Conservation (phyloP, 805 yeast genomes). For the Komagataella phaffii region DNA sequence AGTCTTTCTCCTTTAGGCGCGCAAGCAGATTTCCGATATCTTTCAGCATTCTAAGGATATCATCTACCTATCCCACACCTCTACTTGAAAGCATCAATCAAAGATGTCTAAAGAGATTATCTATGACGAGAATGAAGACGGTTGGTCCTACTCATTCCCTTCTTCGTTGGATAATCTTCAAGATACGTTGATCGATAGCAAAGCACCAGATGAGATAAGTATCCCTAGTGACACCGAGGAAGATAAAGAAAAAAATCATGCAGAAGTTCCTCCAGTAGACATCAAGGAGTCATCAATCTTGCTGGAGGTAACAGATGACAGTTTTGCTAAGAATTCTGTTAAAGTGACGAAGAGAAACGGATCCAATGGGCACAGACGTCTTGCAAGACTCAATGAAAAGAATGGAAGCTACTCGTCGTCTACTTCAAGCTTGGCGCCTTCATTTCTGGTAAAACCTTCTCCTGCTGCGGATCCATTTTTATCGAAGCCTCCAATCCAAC, state of each 20-base stretch:
- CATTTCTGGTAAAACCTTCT: constrained; percentile 18
- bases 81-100: neutral
- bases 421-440: constrained; percentile 2
- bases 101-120: neutral
- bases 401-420: neutral
- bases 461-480: constrained; percentile 21
- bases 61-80: neutral
- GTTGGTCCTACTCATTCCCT: constrained; percentile 8
- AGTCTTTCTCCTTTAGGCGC: neutral
- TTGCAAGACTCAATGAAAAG: neutral
- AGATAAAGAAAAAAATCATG: constrained; percentile 3
- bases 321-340: neutral
- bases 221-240: constrained; percentile 1
- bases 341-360: neutral
- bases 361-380: neutral
- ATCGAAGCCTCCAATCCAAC: neutral
- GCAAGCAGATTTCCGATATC: neutral
- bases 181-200: neutral
- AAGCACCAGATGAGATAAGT: neutral
- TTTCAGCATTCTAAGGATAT: neutral
- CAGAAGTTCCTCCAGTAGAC: constrained; percentile 6
- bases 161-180: constrained; percentile 7
- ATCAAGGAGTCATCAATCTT: constrained; percentile 1
- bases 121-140: constrained; percentile 4
- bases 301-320: neutral